Base-by-base conservation (phyloP, 2,329 filamentous ascomycete species). In the Grosmannia huntii region DNA sequence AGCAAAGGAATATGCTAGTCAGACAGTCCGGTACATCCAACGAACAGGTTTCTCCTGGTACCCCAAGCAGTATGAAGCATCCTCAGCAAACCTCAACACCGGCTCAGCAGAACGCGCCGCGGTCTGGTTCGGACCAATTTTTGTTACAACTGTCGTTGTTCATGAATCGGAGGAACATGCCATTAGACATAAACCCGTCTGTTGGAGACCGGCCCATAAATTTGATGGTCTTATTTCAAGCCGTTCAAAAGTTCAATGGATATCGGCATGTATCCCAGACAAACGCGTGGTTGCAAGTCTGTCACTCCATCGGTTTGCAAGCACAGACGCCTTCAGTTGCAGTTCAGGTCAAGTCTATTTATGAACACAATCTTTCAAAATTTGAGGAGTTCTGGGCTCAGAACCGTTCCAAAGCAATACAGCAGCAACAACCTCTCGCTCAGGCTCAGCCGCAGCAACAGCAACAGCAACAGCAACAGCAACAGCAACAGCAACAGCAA, bases 71-170 rank as follows among this genome's bases (percentile, higher is more conserved):
- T 5, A 65, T 65, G 61, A 60, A 63, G 41, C 64, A 61, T 52
- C 68, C 71, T 57, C 70, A 69, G 63, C 71, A 68, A 56, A 69
- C 72, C 54, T 72, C 70, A 28, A 70, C 73, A 63, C 64, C 68
- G 1, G 55, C 50, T 4, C 56, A 61, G 55, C 62, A 60, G 21
- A 61, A 55, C 67, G 71, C 62, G n/a, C 53, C 58, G 33, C 60
- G 66, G n/a, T 73, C 73, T 28, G 81, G 79, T 59, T 82, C 82
- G 0, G 86, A 90, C 61, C 78, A 79, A 36, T 90, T 91, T 62
- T 77, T 95, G 70, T 87, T 89, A 66, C 87, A 85, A 46, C 75
- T 97, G 9, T 80, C 82, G 23, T 74, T 79, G n/a, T 88, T 95
- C 62, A 95, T 95, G 85, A 80, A 80, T 60, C 78, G 83, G 53